These are phyloP conservation scores for Aspergillus piperis DNA, from an alignment of 2,329 filamentous ascomycete genomes.

Conservation along the genomic window DNA sequence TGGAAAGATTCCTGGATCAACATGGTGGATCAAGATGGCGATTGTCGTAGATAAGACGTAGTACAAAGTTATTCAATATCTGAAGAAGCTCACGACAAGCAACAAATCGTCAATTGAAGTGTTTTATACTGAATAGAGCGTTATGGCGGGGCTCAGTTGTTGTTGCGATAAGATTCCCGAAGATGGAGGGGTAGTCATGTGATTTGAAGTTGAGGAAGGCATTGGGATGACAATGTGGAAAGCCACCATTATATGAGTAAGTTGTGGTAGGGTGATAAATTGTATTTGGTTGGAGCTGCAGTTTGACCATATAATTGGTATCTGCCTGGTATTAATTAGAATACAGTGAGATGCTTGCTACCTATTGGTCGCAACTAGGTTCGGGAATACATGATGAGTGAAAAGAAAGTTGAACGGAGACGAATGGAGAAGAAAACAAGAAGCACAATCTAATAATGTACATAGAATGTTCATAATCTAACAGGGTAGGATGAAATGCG, in stretches of 20 bases:
- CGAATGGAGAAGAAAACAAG: background rate
- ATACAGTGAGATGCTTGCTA: background rate
- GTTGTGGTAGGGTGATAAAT: background rate
- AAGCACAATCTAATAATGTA: slow-evolving; percentile 28
- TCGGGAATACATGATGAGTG: background rate
- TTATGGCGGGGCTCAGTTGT: background rate
- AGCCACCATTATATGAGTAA: too few species aligned
- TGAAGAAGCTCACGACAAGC: background rate
- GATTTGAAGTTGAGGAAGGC: background rate
- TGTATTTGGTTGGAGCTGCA: background rate
- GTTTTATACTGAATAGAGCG: background rate
- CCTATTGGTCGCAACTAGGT: background rate
- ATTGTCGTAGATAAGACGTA: background rate
- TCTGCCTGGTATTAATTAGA: background rate
- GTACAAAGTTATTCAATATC: too few species aligned
- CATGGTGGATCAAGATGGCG: slow-evolving; percentile 26
- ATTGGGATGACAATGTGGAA: background rate
- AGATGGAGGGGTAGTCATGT: background rate
- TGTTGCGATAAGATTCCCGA: background rate
- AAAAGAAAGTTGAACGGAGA: background rate
- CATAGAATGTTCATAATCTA: slow-evolving; percentile 23
- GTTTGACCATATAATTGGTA: background rate
- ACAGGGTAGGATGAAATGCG: background rate
- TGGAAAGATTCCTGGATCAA: slow-evolving; percentile 38
- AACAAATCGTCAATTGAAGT: background rate